Percentiles rank a stretch among this genome's conserved stretches.
phyloP scores from a whole-genome alignment of 441 rosid species.

The Manihot esculenta region DNA sequence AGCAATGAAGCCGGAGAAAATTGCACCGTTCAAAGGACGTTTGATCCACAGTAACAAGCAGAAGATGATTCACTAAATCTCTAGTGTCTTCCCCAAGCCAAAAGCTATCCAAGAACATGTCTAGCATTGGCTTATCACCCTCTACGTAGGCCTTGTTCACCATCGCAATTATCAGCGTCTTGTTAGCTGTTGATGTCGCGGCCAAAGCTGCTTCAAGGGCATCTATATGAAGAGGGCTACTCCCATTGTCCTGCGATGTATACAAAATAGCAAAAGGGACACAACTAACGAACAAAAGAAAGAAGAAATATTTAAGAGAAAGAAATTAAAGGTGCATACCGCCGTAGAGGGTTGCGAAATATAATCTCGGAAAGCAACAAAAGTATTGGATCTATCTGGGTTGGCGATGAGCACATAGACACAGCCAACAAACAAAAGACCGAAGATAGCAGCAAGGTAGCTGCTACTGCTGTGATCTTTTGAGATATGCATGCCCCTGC shows the following conservation, averaged over 20 bases:
- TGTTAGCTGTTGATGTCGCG: constrained; percentile 28
- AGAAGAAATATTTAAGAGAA: no score
- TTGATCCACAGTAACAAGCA: constrained; percentile 40
- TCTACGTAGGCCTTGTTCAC: constrained; percentile 50
- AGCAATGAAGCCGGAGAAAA: constrained; percentile 47
- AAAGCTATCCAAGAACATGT: constrained; percentile 44
- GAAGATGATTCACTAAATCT: constrained; percentile 33
- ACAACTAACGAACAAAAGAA: no score
- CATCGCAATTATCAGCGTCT: constrained; percentile 42
- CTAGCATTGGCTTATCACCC: constrained; percentile 41
- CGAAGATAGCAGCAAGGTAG: background rate
- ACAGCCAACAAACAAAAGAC: constrained; percentile 17
- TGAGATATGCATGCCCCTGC: constrained; percentile 4
- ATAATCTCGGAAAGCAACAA: constrained; percentile 3
- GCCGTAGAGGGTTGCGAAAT: background rate
- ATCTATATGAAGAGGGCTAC: background rate
- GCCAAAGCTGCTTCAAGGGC: constrained; percentile 35
- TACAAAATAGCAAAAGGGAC: no score
- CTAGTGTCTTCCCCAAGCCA: constrained; percentile 46
- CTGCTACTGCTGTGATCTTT: background rate
- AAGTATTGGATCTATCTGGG: constrained; percentile 1
- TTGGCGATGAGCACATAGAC: constrained; percentile 8
- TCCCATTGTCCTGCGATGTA: background rate
- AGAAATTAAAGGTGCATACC: background rate
- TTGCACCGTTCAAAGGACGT: constrained; percentile 43